Evolutionary conservation across 345 rosid genomes (phyloP), one percentile per base, ranked within the genome.

Genomic region (Balakata baccata): DNA sequence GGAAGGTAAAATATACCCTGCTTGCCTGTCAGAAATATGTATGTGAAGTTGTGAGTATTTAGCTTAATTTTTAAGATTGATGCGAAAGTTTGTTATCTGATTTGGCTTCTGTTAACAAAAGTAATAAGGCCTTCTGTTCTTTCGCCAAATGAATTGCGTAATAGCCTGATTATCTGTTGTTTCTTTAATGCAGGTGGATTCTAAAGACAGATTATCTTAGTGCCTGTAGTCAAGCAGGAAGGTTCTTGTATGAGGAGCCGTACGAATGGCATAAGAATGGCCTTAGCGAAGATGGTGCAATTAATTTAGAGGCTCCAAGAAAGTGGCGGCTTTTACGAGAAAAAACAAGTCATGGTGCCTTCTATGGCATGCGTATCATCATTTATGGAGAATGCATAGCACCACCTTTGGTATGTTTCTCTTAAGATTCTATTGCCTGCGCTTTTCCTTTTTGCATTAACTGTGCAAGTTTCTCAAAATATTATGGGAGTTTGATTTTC

Each of bases 281-380:
- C 80, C 90, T 89, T 20, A 91, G 85, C 69, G 87, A 90, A 81
- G 97, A 93, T 78, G 97, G 94, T 68, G 82, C 94, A 23, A 86
- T 93, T 72, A 91, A 79, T 77, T 84, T 96, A 22, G 96, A 90
- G 80, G 86, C 93, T 71, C 98, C 98, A 54, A 87, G 96, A 70
- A 93, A 89, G 77, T 96, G 99, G 98, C 86, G 98, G 69, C 88
- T 87, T 3, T 73, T 90, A 41, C 83, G 84, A 79, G 92, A 91
- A 84, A 84, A 86, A 83, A 93, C 96, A 54, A 96, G 98, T 60
- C 97, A 93, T 65, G 98, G 99, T 76, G 98, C 98, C 58, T 89
- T 96, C 71, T 73, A 86, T 78, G 95, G 92, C 54, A 74, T 91
- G 89, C 86, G 86, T 65, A 80, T 93, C 58, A 80, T 96, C 74